Evolutionary conservation across 129 eudicot species (phyloP).

Genomic region (Pulicaria dysenterica): DNA sequence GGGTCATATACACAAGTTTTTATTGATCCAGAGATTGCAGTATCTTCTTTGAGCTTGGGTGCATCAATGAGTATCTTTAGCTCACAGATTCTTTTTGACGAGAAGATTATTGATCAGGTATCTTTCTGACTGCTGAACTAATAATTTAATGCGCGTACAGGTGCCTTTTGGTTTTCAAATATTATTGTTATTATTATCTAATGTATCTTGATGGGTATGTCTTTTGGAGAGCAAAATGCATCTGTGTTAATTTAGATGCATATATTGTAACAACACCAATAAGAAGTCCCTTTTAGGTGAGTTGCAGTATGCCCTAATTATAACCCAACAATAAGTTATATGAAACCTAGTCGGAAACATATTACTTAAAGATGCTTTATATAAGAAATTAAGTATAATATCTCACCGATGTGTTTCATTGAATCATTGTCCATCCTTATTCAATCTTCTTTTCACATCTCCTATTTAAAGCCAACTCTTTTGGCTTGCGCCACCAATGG

Average conservation of each 20-base stretch:
- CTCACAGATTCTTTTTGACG: conserved; percentile 79
- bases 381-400: not conserved
- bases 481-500: conserved; percentile 8
- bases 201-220: not conserved
- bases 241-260: not conserved
- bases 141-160: not conserved
- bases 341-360: too few relatives aligned
- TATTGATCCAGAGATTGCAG: conserved; percentile 81
- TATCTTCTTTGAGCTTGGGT: conserved; percentile 75
- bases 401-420: not conserved
- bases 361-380: too few relatives aligned
- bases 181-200: not conserved
- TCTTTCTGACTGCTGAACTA: conserved; percentile 13
- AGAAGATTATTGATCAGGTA: conserved; percentile 94
- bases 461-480: not conserved
- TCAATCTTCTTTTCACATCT: not conserved
- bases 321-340: too few relatives aligned
- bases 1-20: conserved; percentile 97
- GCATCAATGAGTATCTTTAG: conserved; percentile 89
- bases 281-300: too few relatives aligned
- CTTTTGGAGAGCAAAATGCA: not conserved
- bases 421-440: not conserved
- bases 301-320: too few relatives aligned
- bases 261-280: not conserved
- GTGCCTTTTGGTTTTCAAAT: conserved; percentile 4